These are phyloP conservation scores for Cryptococcus sp. DNA, from an alignment of 1,284 basidiomycete genomes.

Conservation along the genomic window DNA sequence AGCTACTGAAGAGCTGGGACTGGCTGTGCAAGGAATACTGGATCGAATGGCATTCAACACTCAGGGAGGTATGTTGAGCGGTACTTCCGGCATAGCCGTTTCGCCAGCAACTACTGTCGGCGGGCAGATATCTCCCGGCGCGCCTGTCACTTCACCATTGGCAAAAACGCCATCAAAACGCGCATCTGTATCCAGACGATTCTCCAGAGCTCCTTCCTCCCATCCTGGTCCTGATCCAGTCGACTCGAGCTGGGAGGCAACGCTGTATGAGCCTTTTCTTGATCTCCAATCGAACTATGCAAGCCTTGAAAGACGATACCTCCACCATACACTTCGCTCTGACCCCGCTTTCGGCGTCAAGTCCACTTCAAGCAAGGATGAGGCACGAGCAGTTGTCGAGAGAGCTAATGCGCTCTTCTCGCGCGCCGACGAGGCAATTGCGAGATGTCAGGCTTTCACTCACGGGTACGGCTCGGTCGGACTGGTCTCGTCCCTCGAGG, in stretches of 20 bases:
- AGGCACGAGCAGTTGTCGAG: constrained; percentile 64
- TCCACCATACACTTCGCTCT: constrained; percentile 62
- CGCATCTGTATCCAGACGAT: constrained; percentile 33
- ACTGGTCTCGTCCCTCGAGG: constrained; percentile 71
- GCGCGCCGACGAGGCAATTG: constrained; percentile 74
- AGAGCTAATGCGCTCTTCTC: constrained; percentile 69
- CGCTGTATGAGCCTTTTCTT: constrained; percentile 86
- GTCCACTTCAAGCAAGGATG: constrained; percentile 27
- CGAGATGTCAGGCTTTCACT: constrained; percentile 74
- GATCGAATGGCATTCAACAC: constrained; percentile 60
- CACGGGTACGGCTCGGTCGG: constrained; percentile 79
- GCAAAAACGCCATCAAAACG: constrained; percentile 12
- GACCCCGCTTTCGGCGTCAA: constrained; percentile 53
- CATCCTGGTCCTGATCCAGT: constrained; percentile 21
- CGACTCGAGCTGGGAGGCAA: constrained; percentile 69
- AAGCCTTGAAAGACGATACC: constrained; percentile 67
- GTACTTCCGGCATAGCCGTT: constrained; percentile 5
- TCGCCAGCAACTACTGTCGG: constrained; percentile 3
- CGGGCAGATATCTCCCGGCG: constrained; percentile 10
- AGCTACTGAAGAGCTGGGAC: constrained; percentile 77
- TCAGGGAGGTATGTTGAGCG: constrained; percentile 33
- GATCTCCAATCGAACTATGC: constrained; percentile 83
- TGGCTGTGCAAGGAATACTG: constrained; percentile 68
- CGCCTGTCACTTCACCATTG: constrained; percentile 5
- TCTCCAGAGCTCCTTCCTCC: constrained; percentile 33